Evolutionary conservation across 2,329 filamentous ascomycete genomes (phyloP).

Genomic region (Paramyrothecium sp.): DNA sequence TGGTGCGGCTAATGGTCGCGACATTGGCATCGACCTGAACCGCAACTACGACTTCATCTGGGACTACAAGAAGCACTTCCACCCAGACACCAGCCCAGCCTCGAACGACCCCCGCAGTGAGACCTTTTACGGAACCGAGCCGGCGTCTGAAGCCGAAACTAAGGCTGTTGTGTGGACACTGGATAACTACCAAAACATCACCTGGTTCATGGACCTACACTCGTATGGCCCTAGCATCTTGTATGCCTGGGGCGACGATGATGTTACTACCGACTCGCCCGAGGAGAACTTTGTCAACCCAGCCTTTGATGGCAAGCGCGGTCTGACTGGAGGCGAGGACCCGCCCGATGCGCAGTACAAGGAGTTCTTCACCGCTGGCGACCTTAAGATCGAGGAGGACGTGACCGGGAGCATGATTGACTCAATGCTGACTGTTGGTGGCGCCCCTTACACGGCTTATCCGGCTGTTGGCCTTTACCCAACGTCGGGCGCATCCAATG

Average conservation of each 20-base stretch:
- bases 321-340: constrained; percentile 34
- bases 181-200: constrained; percentile 43
- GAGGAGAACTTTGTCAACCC: constrained; percentile 48
- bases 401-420: constrained; percentile 27
- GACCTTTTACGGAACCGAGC: constrained; percentile 43
- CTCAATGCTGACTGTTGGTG: constrained; percentile 15
- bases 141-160: constrained; percentile 51
- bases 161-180: constrained; percentile 48
- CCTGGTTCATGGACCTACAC: constrained; percentile 55
- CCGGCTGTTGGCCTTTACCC: constrained; percentile 38
- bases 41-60: constrained; percentile 53
- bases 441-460: constrained; percentile 33
- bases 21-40: constrained; percentile 45
- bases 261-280: constrained; percentile 39
- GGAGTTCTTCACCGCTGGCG: constrained; percentile 33
- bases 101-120: constrained; percentile 33
- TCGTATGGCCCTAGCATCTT: constrained; percentile 45
- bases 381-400: constrained; percentile 24
- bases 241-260: constrained; percentile 52
- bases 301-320: constrained; percentile 45
- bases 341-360: constrained; percentile 27
- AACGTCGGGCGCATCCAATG: constrained; percentile 38
- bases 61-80: constrained; percentile 44
- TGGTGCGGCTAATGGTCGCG: constrained; percentile 16
- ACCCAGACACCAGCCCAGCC: constrained; percentile 30